Conservation (phyloP, 306 rosid genomes). For the Vigna trinervia region DNA sequence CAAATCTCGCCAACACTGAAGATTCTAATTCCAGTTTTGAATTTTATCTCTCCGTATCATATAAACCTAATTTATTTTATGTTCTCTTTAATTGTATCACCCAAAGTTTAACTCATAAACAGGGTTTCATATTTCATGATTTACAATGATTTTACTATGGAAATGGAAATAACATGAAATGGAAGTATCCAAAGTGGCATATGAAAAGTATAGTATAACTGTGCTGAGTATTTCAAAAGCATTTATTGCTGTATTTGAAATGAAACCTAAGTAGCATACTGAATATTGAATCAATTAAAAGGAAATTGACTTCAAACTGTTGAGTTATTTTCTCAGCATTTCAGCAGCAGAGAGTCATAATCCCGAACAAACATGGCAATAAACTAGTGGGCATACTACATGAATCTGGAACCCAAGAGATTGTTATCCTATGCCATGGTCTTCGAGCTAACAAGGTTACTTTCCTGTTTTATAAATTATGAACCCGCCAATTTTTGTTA, state of each 20-base stretch:
- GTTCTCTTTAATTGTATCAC: neutral
- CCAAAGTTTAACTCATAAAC: neutral
- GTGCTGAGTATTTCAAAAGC: neutral
- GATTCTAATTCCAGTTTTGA: neutral
- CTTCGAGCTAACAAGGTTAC: constrained; percentile 66
- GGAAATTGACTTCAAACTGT: constrained; percentile 16
- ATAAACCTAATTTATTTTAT: neutral
- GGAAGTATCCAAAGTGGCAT: neutral
- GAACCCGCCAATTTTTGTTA: neutral
- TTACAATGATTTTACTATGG: neutral
- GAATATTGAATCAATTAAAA: constrained; percentile 22
- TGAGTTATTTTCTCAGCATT: constrained; percentile 47
- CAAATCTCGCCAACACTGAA: neutral
- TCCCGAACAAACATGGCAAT: constrained; percentile 65
- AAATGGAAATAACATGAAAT: neutral
- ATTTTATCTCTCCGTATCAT: neutral
- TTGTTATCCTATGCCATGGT: constrained; percentile 84
- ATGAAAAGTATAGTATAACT: neutral
- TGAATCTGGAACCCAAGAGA: constrained; percentile 66
- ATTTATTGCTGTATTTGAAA: neutral
- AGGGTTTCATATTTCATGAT: neutral
- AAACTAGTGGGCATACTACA: constrained; percentile 77
- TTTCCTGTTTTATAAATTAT: constrained; percentile 13
- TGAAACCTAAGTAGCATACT: constrained; percentile 4
- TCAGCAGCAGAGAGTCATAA: constrained; percentile 53